phyloP scores from a whole-genome alignment of 192 early-diverging fungal genomes.

The Coemansia sp. region DNA sequence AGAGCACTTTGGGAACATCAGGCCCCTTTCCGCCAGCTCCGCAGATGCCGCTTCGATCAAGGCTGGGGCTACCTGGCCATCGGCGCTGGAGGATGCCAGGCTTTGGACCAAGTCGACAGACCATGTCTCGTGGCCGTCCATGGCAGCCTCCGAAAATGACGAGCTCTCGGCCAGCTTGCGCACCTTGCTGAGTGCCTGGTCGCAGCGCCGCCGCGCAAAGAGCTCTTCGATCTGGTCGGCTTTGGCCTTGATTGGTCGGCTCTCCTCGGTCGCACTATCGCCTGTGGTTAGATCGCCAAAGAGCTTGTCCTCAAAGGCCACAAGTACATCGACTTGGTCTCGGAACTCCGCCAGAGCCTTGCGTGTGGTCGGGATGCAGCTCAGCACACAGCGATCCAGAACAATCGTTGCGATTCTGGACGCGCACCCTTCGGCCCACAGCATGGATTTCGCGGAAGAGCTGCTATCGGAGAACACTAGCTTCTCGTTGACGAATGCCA shows the following conservation, averaged over 20 bases:
- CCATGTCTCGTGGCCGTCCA: conserved; percentile 31
- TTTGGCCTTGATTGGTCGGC: conserved; percentile 17
- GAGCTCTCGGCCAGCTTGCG: conserved; percentile 22
- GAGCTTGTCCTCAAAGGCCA: conserved; percentile 21
- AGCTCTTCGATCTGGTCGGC: conserved; percentile 23
- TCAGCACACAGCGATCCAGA: conserved; percentile 26
- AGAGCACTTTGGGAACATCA: conserved; percentile 15
- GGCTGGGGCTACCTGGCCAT: neutral
- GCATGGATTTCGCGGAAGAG: neutral
- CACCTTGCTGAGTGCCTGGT: conserved; percentile 12
- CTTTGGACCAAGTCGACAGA: conserved; percentile 10
- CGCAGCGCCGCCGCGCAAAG: conserved; percentile 22
- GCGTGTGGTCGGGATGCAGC: conserved; percentile 22
- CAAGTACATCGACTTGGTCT: conserved; percentile 8
- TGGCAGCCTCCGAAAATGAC: conserved; percentile 9
- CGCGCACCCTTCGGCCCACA: conserved; percentile 4
- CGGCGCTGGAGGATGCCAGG: neutral
- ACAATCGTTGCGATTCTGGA: conserved; percentile 15
- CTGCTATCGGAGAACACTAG: neutral
- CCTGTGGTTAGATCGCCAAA: conserved; percentile 2
- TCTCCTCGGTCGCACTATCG: neutral
- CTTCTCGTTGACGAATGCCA: conserved; percentile 11
- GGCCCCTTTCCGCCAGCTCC: neutral
- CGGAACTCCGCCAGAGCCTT: conserved; percentile 12
- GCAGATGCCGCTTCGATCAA: neutral